Evolutionary conservation across 371 early-diverging fungal genomes (phyloP).

Genomic region (Fennellomyces sp.): DNA sequence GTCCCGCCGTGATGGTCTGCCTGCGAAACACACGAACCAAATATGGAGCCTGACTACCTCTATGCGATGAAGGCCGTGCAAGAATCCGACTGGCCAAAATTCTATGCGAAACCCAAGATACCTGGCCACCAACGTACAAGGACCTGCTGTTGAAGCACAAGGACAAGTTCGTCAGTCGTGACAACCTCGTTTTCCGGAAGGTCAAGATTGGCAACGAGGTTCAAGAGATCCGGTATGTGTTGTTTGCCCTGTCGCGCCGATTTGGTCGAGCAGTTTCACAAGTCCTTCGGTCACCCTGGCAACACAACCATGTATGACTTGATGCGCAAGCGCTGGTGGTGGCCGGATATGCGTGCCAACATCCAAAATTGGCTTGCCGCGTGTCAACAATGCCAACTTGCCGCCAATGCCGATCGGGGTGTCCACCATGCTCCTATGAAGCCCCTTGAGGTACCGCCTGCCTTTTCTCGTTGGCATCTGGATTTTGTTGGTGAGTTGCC

Average conservation of each 20-base stretch:
- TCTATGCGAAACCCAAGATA: not conserved
- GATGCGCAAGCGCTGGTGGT: constrained; percentile 21
- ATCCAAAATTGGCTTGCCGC: not conserved
- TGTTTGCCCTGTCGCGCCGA: too few relatives aligned
- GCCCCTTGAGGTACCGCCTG: not conserved
- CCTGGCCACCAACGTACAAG: not conserved
- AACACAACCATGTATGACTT: not conserved
- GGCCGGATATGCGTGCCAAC: constrained; percentile 20
- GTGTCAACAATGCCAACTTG: constrained; percentile 22
- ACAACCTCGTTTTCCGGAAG: not conserved
- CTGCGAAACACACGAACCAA: not conserved
- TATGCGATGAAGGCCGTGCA: not conserved
- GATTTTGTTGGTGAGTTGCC: too few relatives aligned
- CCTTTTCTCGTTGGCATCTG: constrained; percentile 26
- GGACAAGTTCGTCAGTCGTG: not conserved
- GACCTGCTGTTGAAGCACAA: not conserved
- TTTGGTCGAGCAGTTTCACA: too few relatives aligned
- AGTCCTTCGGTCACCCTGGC: constrained; percentile 15
- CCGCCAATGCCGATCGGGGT: too few relatives aligned
- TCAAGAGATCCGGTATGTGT: too few relatives aligned
- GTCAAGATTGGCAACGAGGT: too few relatives aligned
- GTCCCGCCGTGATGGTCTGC: constrained; percentile 5
- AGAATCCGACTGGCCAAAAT: constrained; percentile 3
- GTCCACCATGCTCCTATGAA: constrained; percentile 1
- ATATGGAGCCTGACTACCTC: constrained; percentile 10